Base-by-base conservation (phyloP, 768 basidiomycete species). In the Kockovaella imperatae region DNA sequence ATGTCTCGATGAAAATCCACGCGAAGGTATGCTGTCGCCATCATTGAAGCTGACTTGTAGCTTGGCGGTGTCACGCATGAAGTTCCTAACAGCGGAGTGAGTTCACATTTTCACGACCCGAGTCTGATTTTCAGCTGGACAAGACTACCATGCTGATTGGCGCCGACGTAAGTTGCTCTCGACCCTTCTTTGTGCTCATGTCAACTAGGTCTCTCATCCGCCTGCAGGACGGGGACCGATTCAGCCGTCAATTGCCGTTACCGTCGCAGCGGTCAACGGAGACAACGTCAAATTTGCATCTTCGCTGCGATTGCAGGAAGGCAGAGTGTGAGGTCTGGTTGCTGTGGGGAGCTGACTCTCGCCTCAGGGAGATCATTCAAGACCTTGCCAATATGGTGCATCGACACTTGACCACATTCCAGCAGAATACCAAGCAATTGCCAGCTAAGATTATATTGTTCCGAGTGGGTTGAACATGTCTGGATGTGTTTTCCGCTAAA, bases 1-100 rank as follows among this genome's bases (percentile, higher is more conserved):
- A 64, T 28, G 64, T 71, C 11, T 60, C 67, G 15, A 71, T 71
- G 69, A 71, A 71, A 43, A 50, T 69, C 30, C 60, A 64, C 46
- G 59, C 58, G 36, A 71, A 71, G 24, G 40, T 42, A 42, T 13
- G 31, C n/a, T n/a, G 10, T 32, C 31, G 31, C 13, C 40, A 42
- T 25, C 11, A 10, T 32, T 32, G n/a, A 32, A 32, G 20, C 36
- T 39, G 36, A 39, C 20, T 8, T 11, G 11, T 25, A 42, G 60
- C 59, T 71, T 26, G 69, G 69, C n/a, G 69, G 69, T 42, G 45
- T 71, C 20, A 71, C 67, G 6, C 67, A 68, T 44, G 32, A 49
- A 21, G 56, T 68, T 4, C 52, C 49, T 2, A 42, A n/a, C 60
- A 59, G 35, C 39, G 52, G 15, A 39, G 55, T 48, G 35, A 45